These are phyloP conservation scores for Fusarium irregulare DNA, from an alignment of 2,329 filamentous ascomycete species.

Conservation along the genomic window DNA sequence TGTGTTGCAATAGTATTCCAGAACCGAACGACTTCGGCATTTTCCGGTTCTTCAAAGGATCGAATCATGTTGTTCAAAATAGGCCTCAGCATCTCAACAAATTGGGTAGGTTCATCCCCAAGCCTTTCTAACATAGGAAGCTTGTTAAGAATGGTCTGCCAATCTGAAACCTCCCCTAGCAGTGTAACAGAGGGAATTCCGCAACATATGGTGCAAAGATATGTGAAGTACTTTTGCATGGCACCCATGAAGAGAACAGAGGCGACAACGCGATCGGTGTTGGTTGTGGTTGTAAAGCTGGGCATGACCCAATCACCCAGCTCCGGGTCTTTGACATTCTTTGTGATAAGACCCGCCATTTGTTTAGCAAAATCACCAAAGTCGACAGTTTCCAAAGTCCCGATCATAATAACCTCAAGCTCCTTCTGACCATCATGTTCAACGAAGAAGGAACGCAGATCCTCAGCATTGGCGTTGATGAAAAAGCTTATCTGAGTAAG, in stretches of 20 bases:
- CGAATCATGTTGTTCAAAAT: constrained; percentile 54
- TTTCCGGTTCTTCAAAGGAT: constrained; percentile 49
- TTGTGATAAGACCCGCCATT: background rate
- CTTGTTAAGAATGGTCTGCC: constrained; percentile 48
- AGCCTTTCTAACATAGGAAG: constrained; percentile 53
- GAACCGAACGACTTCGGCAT: constrained; percentile 49
- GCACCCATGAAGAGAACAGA: constrained; percentile 63
- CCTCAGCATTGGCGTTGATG: constrained; percentile 57
- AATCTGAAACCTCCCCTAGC: constrained; percentile 60
- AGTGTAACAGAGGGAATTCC: constrained; percentile 65
- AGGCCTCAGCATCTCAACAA: constrained; percentile 51
- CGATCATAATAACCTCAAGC: background rate
- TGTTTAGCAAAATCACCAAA: background rate
- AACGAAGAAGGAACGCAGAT: background rate
- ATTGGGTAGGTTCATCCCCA: constrained; percentile 52
- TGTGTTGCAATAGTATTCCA: constrained; percentile 48
- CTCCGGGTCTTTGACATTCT: background rate
- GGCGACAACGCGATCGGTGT: constrained; percentile 56
- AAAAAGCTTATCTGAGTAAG: constrained; percentile 60
- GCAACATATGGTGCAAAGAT: constrained; percentile 46
- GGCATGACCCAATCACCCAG: constrained; percentile 55
- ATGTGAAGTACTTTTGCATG: constrained; percentile 61
- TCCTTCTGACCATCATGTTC: constrained; percentile 8
- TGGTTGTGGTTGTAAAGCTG: constrained; percentile 62
- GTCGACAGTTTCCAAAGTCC: background rate